Evolutionary conservation across 805 yeast species (phyloP).

Genomic region (Zygosaccharomyces siamensis): DNA sequence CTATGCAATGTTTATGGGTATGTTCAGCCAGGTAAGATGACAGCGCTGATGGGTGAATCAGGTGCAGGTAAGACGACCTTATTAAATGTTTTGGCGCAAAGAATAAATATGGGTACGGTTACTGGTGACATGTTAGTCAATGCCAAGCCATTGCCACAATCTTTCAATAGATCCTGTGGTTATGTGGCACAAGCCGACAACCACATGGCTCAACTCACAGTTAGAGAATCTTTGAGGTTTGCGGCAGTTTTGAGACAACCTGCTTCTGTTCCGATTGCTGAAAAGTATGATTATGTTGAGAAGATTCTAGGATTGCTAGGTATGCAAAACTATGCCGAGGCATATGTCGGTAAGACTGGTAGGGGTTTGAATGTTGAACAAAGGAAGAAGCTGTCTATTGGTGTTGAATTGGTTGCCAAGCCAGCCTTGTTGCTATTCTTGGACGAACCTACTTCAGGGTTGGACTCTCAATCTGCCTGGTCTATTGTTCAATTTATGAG

Average conservation of each 20-base stretch:
- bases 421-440: slow-evolving; percentile 58
- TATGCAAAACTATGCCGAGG: slow-evolving; percentile 68
- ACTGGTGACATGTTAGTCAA: slow-evolving; percentile 71
- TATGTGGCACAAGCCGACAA: slow-evolving; percentile 79
- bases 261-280: slow-evolving; percentile 46
- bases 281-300: slow-evolving; percentile 65
- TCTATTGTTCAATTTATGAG: slow-evolving; percentile 62
- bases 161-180: slow-evolving; percentile 74
- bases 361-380: slow-evolving; percentile 67
- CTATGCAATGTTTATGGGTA: slow-evolving; percentile 58
- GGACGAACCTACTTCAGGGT: slow-evolving; percentile 73
- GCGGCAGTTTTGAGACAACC: slow-evolving; percentile 74
- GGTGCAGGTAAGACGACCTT: slow-evolving; percentile 86
- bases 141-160: slow-evolving; percentile 52
- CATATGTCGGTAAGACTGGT: slow-evolving; percentile 75
- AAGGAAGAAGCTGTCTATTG: slow-evolving; percentile 62
- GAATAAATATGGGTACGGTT: slow-evolving; percentile 65
- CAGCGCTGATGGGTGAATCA: slow-evolving; percentile 81
- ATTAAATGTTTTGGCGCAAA: slow-evolving; percentile 65
- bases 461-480: slow-evolving; percentile 66
- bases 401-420: slow-evolving; percentile 67
- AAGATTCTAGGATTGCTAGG: slow-evolving; percentile 61
- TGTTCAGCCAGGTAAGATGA: slow-evolving; percentile 75
- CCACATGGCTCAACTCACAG: slow-evolving; percentile 64
- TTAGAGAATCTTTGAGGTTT: slow-evolving; percentile 67